A percentile compares a stretch with the other conserved stretches of the same genome.
These are phyloP conservation scores for Scheffersomyces illinoinensis DNA, from an alignment of 1,139 yeast species.

Conservation along the genomic window DNA sequence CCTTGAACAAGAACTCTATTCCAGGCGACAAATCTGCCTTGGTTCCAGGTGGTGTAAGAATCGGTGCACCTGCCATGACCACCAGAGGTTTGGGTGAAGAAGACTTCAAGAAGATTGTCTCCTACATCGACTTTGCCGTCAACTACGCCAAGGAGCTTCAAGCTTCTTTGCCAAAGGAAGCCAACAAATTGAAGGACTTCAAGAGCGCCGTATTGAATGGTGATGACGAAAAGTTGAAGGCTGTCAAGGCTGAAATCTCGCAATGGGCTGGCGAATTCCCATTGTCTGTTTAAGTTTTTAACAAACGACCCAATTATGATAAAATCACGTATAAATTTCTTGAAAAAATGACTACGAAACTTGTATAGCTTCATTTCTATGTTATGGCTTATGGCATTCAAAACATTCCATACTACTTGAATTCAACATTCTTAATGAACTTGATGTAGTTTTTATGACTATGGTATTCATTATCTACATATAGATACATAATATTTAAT, in stretches of 20 bases:
- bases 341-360: background rate
- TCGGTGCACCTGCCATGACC: constrained; percentile 99
- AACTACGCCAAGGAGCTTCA: constrained; percentile 77
- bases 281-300: constrained; percentile 60
- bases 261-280: constrained; percentile 95
- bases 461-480: background rate
- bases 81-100: constrained; percentile 91
- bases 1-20: constrained; percentile 94
- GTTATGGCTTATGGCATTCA: background rate
- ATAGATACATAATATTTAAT: background rate
- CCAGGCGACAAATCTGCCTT: constrained; percentile 98
- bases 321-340: background rate
- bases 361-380: background rate
- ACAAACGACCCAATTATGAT: background rate
- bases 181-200: constrained; percentile 93
- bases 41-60: constrained; percentile 97
- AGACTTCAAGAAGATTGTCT: constrained; percentile 82
- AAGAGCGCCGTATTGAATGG: constrained; percentile 75
- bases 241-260: constrained; percentile 75
- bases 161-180: constrained; percentile 74
- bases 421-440: background rate
- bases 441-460: background rate
- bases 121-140: constrained; percentile 82
- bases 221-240: constrained; percentile 60
- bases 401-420: background rate